Evolutionary conservation across 345 rosid species (phyloP).

Genomic region (rapeseed (Brassica napus)): DNA sequence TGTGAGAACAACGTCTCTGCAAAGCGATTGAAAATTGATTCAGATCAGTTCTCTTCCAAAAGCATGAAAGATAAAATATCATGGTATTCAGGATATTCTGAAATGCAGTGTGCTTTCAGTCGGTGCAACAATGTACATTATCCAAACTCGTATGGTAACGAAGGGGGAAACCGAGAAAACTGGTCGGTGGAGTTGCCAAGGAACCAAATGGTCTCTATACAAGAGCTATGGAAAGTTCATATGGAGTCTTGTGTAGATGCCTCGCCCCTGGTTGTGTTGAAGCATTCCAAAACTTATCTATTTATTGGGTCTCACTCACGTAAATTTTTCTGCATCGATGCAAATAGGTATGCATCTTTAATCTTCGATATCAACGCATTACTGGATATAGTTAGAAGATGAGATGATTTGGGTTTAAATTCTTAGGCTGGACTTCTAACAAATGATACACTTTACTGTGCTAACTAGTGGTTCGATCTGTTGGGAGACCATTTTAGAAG

Average conservation of each 20-base stretch:
- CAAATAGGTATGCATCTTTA: conserved; percentile 57
- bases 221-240: conserved; percentile 79
- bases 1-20: conserved; percentile 32
- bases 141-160: conserved; percentile 35
- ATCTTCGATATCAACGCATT: conserved; percentile 12
- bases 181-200: conserved; percentile 48
- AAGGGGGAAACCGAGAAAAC: conserved; percentile 35
- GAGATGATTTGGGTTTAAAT: background rate
- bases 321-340: conserved; percentile 66
- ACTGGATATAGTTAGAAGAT: background rate
- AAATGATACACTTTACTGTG: conserved; percentile 23
- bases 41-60: conserved; percentile 29
- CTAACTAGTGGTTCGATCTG: conserved; percentile 67
- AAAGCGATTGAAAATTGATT: conserved; percentile 58
- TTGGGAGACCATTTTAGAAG: conserved; percentile 78
- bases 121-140: conserved; percentile 72
- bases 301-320: conserved; percentile 91
- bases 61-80: conserved; percentile 29
- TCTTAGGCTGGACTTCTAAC: conserved; percentile 19
- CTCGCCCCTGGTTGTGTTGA: conserved; percentile 73
- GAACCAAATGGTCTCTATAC: conserved; percentile 46
- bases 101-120: conserved; percentile 59
- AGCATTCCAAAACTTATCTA: conserved; percentile 57
- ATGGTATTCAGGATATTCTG: conserved; percentile 48
- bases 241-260: conserved; percentile 96